Evolutionary conservation across 768 basidiomycete genomes (phyloP).

Genomic region (Tylopilus plumbeoviolaceoides): DNA sequence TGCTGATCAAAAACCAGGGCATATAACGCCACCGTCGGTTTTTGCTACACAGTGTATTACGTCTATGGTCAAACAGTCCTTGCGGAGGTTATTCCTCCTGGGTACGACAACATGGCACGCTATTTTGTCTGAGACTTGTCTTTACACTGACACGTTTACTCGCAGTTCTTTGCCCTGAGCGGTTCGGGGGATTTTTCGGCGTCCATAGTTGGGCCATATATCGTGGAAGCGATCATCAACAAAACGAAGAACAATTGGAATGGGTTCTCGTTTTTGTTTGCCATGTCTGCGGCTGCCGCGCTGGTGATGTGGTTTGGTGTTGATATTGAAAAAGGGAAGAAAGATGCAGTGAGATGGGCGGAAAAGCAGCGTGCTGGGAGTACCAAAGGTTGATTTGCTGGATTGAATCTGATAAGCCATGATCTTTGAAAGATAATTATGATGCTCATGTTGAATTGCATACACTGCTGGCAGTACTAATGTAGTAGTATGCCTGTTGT

Average conservation of each 20-base stretch:
- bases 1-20: slow-evolving; percentile 42
- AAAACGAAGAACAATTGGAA: slow-evolving; percentile 70
- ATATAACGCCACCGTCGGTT: slow-evolving; percentile 74
- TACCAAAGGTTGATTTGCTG: background rate
- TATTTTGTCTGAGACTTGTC: background rate
- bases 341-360: slow-evolving; percentile 60
- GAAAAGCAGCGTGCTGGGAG: slow-evolving; percentile 22
- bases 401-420: too few relatives aligned
- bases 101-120: slow-evolving; percentile 75
- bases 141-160: background rate
- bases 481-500: too few relatives aligned
- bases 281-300: slow-evolving; percentile 60
- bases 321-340: slow-evolving; percentile 58
- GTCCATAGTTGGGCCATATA: slow-evolving; percentile 85
- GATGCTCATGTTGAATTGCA: too few relatives aligned
- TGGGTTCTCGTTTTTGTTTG: slow-evolving; percentile 83
- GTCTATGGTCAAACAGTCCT: slow-evolving; percentile 85
- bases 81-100: slow-evolving; percentile 84
- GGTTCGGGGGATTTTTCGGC: slow-evolving; percentile 81
- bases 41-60: slow-evolving; percentile 86
- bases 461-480: too few relatives aligned
- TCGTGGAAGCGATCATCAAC: slow-evolving; percentile 80
- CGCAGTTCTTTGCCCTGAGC: slow-evolving; percentile 81
- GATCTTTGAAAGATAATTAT: too few relatives aligned
- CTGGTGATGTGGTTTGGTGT: slow-evolving; percentile 76